phyloP scores from a whole-genome alignment of 1,139 yeast species.

The Hemisphaericaspora subhashii region DNA sequence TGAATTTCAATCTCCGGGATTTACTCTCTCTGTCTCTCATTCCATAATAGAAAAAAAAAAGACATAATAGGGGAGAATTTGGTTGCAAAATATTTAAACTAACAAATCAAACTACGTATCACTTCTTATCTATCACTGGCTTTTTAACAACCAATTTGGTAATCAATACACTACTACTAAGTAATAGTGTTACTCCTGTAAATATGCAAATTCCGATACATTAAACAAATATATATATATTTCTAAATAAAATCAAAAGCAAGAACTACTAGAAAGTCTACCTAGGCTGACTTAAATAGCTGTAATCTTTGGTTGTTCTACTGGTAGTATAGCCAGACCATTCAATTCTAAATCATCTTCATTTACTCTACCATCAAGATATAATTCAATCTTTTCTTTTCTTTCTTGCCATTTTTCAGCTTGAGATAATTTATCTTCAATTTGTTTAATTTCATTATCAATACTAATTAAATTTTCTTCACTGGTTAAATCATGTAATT shows the following conservation, averaged over 20 bases:
- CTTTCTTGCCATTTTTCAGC: slow-evolving; percentile 54
- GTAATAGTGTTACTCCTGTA: no score
- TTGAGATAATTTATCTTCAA: slow-evolving; percentile 53
- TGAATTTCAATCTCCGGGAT: no score
- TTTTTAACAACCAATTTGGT: no score
- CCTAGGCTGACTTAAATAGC: background rate
- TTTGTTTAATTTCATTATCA: slow-evolving; percentile 65
- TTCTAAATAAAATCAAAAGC: background rate
- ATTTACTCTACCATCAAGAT: slow-evolving; percentile 39
- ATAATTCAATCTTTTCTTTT: slow-evolving; percentile 42
- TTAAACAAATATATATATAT: background rate
- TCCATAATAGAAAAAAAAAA: no score
- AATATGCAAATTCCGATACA: no score
- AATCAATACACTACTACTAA: no score
- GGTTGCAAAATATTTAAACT: no score
- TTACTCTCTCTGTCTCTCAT: no score
- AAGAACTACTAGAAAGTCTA: background rate
- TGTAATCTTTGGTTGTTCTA: background rate
- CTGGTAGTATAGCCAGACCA: background rate
- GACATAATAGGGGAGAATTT: no score
- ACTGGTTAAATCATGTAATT: slow-evolving; percentile 50
- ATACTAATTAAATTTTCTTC: slow-evolving; percentile 61
- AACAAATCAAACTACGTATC: no score
- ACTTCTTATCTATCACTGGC: no score
- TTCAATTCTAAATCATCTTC: slow-evolving; percentile 14